These are phyloP conservation scores for Citrus glauca DNA, from an alignment of 345 rosid species.

Conservation along the genomic window DNA sequence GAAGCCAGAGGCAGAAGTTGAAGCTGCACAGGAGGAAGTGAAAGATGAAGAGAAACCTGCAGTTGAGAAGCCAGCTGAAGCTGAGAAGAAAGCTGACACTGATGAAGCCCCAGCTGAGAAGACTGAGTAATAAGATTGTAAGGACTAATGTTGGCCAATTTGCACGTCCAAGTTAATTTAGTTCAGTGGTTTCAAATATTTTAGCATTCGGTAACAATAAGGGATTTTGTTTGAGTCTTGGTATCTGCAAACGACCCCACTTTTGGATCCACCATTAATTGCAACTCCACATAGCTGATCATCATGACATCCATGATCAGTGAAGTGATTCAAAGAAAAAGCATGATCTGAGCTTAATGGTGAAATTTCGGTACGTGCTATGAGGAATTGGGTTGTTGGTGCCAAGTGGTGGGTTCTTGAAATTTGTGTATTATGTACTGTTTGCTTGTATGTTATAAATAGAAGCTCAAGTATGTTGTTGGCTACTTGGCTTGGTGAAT, in stretches of 20 bases:
- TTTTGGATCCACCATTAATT: background rate
- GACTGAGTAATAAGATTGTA: slow-evolving; percentile 15
- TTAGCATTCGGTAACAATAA: background rate
- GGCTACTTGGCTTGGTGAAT: background rate
- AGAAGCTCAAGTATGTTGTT: background rate
- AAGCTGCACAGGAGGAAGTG: slow-evolving; percentile 29
- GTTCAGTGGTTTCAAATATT: background rate
- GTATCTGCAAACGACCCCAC: background rate
- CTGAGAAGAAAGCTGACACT: slow-evolving; percentile 7
- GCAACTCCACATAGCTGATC: background rate
- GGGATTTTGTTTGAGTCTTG: background rate
- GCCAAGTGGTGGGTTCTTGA: background rate
- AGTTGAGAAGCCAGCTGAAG: background rate
- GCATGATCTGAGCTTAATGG: background rate
- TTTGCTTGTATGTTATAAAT: background rate
- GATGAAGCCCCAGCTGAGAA: slow-evolving; percentile 28
- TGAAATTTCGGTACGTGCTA: background rate
- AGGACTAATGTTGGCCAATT: background rate
- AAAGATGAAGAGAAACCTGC: slow-evolving; percentile 22
- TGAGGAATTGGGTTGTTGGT: background rate
- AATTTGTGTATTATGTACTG: background rate
- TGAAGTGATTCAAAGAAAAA: background rate
- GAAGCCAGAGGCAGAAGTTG: slow-evolving; percentile 9
- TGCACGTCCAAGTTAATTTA: slow-evolving; percentile 9
- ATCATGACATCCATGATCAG: background rate